Evolutionary conservation across 495 filamentous ascomycete genomes (phyloP).

Genomic region (Aspergillus ellipticus): DNA sequence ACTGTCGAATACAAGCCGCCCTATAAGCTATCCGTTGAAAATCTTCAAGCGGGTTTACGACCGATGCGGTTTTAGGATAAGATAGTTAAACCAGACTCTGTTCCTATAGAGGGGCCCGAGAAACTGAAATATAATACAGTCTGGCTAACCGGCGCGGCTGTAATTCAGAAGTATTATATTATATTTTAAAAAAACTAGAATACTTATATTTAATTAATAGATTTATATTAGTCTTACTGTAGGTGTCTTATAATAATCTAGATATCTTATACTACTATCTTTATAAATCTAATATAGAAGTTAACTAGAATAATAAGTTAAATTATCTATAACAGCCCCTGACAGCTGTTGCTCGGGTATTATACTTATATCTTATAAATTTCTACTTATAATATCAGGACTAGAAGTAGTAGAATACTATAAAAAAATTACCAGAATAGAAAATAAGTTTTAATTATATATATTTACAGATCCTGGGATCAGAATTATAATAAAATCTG

Average conservation of each 20-base stretch:
- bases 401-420: constrained; percentile 29
- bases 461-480: constrained; percentile 15
- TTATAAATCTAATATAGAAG: constrained; percentile 30
- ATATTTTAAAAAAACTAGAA: constrained; percentile 28
- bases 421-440: constrained; percentile 18
- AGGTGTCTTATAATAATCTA: constrained; percentile 28
- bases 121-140: constrained; percentile 23
- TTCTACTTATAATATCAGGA: constrained; percentile 16
- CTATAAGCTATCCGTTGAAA: constrained; percentile 33
- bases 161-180: constrained; percentile 24
- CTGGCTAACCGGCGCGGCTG: constrained; percentile 9
- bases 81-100: constrained; percentile 15
- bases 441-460: constrained; percentile 20
- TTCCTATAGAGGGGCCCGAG: constrained; percentile 12
- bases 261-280: constrained; percentile 35
- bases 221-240: constrained; percentile 28
- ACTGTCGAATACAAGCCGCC: constrained; percentile 36
- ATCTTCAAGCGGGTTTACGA: constrained; percentile 27
- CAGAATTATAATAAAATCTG: constrained; percentile 12
- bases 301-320: constrained; percentile 13
- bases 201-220: constrained; percentile 30
- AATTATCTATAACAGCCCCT: neutral
- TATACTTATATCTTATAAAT: constrained; percentile 27
- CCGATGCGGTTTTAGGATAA: no score
- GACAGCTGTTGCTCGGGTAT: constrained; percentile 18